A percentile compares a stretch with the other conserved stretches of the same genome.
Conservation (phyloP, 2,329 filamentous ascomycete genomes). For the Exutisphaerella laricina region DNA sequence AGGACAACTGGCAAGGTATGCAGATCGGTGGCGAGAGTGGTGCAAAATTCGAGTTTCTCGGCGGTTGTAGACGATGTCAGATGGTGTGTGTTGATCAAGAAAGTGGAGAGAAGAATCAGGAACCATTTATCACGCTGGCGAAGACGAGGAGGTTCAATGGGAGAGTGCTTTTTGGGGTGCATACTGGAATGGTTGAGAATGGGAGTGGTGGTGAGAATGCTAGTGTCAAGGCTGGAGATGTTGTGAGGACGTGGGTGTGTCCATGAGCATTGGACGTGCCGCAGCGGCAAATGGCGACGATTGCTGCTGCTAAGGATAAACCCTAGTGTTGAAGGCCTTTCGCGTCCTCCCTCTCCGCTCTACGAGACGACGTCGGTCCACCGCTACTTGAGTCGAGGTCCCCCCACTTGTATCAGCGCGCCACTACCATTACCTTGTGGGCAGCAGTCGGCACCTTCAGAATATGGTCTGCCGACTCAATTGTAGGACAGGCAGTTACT, state of each 20-base stretch:
- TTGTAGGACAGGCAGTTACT: too few relatives aligned
- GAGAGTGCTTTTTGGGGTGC: constrained; percentile 84
- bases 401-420: too few relatives aligned
- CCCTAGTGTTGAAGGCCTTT: too few relatives aligned
- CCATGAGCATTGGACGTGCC: too few relatives aligned
- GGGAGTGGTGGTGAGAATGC: constrained; percentile 2
- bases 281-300: too few relatives aligned
- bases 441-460: too few relatives aligned
- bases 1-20: constrained; percentile 71
- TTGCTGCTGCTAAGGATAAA: too few relatives aligned
- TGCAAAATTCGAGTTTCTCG: constrained; percentile 65
- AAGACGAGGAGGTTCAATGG: constrained; percentile 80
- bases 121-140: constrained; percentile 81
- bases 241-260: constrained; percentile 15
- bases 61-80: constrained; percentile 81
- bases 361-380: too few relatives aligned
- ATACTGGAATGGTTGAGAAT: constrained; percentile 45
- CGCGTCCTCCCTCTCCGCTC: too few relatives aligned
- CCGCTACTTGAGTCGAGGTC: too few relatives aligned
- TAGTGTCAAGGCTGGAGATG: constrained; percentile 18
- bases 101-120: constrained; percentile 69
- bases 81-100: constrained; percentile 94
- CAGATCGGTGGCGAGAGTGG: constrained; percentile 50
- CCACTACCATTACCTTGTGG: too few relatives aligned
- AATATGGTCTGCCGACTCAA: too few relatives aligned